Conservation (phyloP, 441 rosid species). For the Isatis lusitanica region DNA sequence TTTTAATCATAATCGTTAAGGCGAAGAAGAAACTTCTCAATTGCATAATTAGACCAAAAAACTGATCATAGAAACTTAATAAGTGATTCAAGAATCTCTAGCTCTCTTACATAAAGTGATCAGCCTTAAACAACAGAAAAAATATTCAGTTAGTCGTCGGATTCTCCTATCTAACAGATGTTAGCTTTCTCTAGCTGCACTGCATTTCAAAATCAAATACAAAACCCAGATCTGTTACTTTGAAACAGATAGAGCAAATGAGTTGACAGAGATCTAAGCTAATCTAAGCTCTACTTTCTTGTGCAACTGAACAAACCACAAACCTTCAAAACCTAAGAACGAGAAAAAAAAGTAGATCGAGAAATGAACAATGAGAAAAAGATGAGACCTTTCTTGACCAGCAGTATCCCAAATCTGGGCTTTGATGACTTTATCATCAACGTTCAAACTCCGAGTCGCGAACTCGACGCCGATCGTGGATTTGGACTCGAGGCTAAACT, state of each 20-base stretch:
- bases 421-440: slow-evolving; percentile 71
- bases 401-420: slow-evolving; percentile 98
- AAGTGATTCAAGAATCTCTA: background rate
- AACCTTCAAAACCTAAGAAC: background rate
- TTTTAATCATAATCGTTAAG: background rate
- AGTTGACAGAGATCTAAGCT: background rate
- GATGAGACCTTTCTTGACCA: slow-evolving; percentile 73
- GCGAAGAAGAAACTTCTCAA: too few relatives aligned
- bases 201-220: background rate
- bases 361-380: slow-evolving; percentile 12
- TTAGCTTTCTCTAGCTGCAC: background rate
- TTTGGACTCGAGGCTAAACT: slow-evolving; percentile 69
- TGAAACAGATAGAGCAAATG: background rate
- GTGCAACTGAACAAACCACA: background rate
- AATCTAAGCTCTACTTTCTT: background rate
- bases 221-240: slow-evolving; percentile 14
- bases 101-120: background rate
- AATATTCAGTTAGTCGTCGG: background rate
- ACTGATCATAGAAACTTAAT: background rate
- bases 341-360: slow-evolving; percentile 8
- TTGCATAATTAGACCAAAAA: too few relatives aligned
- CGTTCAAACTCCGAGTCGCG: slow-evolving; percentile 64
- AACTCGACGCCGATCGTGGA: slow-evolving; percentile 74
- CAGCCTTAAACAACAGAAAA: background rate
- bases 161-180: background rate